Evolutionary conservation across 257 asterid species (phyloP).

Genomic region (Ballota nigra): DNA sequence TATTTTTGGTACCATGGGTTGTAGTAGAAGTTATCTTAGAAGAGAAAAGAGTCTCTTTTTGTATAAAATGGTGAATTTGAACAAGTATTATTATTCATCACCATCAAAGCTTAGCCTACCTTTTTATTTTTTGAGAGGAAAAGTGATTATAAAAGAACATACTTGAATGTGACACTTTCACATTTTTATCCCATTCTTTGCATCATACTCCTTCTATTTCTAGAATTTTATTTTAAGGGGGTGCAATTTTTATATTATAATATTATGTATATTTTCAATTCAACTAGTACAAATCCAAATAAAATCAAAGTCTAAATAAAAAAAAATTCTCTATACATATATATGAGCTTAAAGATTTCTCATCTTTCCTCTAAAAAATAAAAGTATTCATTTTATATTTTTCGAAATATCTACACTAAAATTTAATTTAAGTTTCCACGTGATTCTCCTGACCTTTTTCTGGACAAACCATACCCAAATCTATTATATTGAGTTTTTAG

Average conservation of each 20-base stretch:
- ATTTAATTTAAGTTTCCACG: background rate
- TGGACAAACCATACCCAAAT: background rate
- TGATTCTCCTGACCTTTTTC: background rate
- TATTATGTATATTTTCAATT: too few species aligned
- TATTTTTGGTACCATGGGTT: slow-evolving; percentile 27
- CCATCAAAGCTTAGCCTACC: slow-evolving; percentile 16
- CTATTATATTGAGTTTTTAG: background rate
- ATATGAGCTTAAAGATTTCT: background rate
- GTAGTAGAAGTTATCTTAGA: slow-evolving; percentile 28
- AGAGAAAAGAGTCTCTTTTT: background rate
- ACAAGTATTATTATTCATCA: slow-evolving; percentile 28
- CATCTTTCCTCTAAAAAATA: background rate
- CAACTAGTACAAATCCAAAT: too few species aligned
- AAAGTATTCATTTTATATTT: background rate
- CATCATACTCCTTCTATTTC: slow-evolving; percentile 7
- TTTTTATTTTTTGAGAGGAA: slow-evolving; percentile 13
- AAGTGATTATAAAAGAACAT: slow-evolving; percentile 13
- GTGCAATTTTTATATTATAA: too few species aligned
- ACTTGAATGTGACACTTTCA: slow-evolving; percentile 9
- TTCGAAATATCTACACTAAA: background rate
- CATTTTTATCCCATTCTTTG: slow-evolving; percentile 15
- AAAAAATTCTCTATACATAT: too few species aligned
- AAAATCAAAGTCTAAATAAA: too few species aligned
- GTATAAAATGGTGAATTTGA: slow-evolving; percentile 23
- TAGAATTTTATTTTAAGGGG: too few species aligned